Evolutionary conservation across 78 protist species (phyloP).

Genomic region (Speleostelium caveatum): DNA sequence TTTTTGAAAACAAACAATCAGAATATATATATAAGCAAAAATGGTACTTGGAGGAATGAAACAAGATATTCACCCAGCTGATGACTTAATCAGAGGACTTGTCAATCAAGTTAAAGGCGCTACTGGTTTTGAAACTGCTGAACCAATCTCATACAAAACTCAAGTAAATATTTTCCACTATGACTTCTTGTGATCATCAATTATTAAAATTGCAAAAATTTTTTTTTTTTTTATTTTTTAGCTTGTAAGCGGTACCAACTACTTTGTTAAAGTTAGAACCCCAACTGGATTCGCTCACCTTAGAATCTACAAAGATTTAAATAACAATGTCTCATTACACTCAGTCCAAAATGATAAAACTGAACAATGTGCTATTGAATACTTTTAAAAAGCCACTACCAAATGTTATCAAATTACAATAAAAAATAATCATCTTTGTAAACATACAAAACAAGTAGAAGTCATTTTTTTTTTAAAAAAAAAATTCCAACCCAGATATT

Average conservation of each 20-base stretch:
- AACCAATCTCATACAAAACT: conserved; percentile 16
- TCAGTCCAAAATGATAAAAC: conserved; percentile 3
- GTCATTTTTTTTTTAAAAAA: too few species aligned
- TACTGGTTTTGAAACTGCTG: neutral
- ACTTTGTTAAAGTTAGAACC: conserved; percentile 40
- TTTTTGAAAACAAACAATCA: neutral
- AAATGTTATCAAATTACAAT: too few species aligned
- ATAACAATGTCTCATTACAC: neutral
- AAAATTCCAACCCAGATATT: too few species aligned
- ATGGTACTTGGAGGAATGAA: conserved; percentile 45
- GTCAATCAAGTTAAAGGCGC: neutral
- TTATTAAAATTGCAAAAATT: neutral
- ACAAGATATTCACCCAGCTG: neutral
- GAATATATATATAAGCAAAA: too few species aligned
- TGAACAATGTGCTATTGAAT: neutral
- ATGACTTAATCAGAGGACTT: conserved; percentile 3
- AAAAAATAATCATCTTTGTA: too few species aligned
- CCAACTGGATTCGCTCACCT: conserved; percentile 14
- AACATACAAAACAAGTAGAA: too few species aligned
- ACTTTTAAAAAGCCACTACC: neutral
- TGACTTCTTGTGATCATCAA: neutral
- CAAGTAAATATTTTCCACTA: too few species aligned
- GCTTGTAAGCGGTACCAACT: conserved; percentile 59
- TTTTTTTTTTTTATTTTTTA: neutral
- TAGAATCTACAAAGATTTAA: conserved; percentile 6